Conservation (phyloP, 441 rosid genomes). For the Rhodomyrtus psidioides region DNA sequence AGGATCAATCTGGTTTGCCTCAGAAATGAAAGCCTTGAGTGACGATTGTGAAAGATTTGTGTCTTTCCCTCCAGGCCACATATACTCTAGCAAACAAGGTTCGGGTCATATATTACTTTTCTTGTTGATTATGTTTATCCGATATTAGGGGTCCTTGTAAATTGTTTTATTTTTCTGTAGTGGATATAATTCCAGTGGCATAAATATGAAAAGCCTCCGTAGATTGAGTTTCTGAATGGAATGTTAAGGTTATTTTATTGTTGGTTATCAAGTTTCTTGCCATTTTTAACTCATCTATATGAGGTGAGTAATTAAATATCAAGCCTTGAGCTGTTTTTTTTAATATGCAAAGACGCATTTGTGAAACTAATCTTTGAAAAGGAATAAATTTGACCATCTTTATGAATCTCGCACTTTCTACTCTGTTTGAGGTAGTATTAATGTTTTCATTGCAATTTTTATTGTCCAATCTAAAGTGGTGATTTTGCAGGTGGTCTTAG, state of each 20-base stretch:
- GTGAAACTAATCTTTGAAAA: neutral
- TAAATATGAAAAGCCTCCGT: neutral
- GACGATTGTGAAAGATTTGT: conserved; percentile 95
- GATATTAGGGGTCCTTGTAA: neutral
- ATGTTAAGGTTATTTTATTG: neutral
- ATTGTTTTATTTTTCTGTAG: neutral
- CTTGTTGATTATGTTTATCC: neutral
- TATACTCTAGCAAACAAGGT: conserved; percentile 98
- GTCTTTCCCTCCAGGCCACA: conserved; percentile 80
- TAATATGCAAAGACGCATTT: neutral
- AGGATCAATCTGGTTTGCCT: conserved; percentile 97
- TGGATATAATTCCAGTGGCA: neutral
- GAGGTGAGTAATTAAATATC: neutral
- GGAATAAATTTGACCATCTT: neutral
- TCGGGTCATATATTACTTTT: neutral
- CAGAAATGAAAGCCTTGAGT: conserved; percentile 97
- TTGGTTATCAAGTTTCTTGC: neutral
- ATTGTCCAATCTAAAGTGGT: neutral
- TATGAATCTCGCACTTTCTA: neutral
- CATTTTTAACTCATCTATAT: neutral
- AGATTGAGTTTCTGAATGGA: neutral
- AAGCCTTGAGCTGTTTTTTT: neutral
- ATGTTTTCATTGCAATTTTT: neutral
- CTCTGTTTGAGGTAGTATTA: neutral
- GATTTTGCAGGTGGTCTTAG: conserved; percentile 62